Evolutionary conservation across 1,284 basidiomycete species (phyloP).

Genomic region (Trametes pubescens): DNA sequence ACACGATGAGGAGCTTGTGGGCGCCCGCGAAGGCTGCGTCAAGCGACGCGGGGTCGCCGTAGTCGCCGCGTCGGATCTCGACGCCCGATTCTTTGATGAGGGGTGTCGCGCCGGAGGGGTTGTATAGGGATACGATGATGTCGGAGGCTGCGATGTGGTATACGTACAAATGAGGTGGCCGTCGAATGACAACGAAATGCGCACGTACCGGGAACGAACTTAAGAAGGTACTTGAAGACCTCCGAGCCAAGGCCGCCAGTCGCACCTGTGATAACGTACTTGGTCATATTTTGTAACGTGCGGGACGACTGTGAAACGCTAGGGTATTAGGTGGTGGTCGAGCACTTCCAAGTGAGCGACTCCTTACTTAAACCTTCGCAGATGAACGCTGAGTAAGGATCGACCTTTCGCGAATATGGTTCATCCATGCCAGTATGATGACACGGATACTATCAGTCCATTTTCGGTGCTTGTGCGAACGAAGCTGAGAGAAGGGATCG

Average conservation of each 20-base stretch:
- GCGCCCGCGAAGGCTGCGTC: constrained; percentile 45
- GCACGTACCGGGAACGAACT: constrained; percentile 41
- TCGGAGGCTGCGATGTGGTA: constrained; percentile 34
- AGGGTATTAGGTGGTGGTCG: not conserved
- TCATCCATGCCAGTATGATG: not conserved
- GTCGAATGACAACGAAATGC: too few relatives aligned
- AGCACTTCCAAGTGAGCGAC: too few relatives aligned
- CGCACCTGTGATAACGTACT: constrained; percentile 47
- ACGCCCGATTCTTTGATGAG: constrained; percentile 38
- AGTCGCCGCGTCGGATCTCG: constrained; percentile 45
- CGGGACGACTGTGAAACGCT: not conserved
- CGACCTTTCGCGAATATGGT: too few relatives aligned
- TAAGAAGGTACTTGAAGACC: constrained; percentile 45
- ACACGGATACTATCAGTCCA: not conserved
- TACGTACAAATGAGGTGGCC: not conserved
- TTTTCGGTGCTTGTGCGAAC: not conserved
- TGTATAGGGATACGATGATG: constrained; percentile 45
- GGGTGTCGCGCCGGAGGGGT: constrained; percentile 42
- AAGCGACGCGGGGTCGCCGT: constrained; percentile 42
- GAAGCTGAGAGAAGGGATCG: not conserved
- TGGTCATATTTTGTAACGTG: constrained; percentile 29
- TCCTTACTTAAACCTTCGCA: too few relatives aligned
- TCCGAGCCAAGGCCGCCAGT: constrained; percentile 48
- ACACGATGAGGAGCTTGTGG: constrained; percentile 48
- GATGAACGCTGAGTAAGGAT: too few relatives aligned